phyloP scores from a whole-genome alignment of 495 filamentous ascomycete genomes.

The Penicillium coffeae region DNA sequence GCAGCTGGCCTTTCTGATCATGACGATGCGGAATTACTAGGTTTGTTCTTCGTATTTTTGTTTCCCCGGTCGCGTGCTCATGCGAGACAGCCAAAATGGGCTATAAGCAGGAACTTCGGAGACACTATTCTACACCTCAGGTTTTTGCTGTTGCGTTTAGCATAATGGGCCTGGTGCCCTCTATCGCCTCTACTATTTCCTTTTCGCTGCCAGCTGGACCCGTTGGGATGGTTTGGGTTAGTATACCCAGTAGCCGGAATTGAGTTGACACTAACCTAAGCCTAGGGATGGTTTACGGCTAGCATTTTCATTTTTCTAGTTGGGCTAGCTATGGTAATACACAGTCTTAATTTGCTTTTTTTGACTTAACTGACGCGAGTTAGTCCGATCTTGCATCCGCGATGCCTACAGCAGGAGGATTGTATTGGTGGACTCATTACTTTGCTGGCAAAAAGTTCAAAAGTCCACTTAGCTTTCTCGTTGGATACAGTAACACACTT shows the following conservation, averaged over 20 bases:
- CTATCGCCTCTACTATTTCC: conserved; percentile 60
- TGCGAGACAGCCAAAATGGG: conserved; percentile 41
- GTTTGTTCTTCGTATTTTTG: conserved; percentile 11
- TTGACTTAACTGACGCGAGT: neutral
- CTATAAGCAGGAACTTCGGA: conserved; percentile 66
- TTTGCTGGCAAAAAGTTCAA: conserved; percentile 56
- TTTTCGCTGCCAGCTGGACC: conserved; percentile 67
- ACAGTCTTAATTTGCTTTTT: neutral
- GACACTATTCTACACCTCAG: conserved; percentile 62
- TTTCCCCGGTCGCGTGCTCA: conserved; percentile 5
- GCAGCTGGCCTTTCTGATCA: neutral
- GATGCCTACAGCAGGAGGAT: conserved; percentile 64
- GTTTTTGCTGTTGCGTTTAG: conserved; percentile 68
- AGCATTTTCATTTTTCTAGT: conserved; percentile 62
- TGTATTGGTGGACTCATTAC: conserved; percentile 72
- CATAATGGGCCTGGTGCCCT: conserved; percentile 68
- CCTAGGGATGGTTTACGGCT: conserved; percentile 59
- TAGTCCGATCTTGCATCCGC: conserved; percentile 62
- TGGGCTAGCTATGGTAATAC: conserved; percentile 57
- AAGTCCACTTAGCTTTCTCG: conserved; percentile 61
- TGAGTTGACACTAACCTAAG: neutral
- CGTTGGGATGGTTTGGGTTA: conserved; percentile 65
- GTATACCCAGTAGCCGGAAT: neutral
- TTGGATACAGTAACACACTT: conserved; percentile 69
- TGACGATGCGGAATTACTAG: conserved; percentile 22